Base-by-base conservation (phyloP, 2,329 filamentous ascomycete species). In the Diaporthe sp. region DNA sequence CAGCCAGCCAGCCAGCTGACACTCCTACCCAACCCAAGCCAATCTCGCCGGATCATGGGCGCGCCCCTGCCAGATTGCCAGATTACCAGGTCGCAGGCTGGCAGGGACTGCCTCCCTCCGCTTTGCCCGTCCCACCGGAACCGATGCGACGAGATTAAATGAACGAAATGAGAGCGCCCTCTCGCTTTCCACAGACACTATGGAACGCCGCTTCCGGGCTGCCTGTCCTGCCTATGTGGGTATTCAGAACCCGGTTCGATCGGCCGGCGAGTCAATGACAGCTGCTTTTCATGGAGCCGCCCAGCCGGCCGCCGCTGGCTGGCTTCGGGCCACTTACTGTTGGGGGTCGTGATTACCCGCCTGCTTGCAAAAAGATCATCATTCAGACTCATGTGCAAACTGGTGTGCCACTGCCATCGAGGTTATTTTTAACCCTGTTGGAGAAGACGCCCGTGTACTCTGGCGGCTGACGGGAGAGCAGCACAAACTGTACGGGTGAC, bases 241-340 rank as follows among this genome's bases (percentile, higher is more conserved):
- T 68, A 53, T 25, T 13, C n/a, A 53, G n/a, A 68, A 39, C 65
- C 65, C 34, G 34, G 65, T 12, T 39, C 31, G 65, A 68, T 53
- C 65, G 46, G 65, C 19, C 65, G 46, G 31, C 65, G 65, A 55
- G 65, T 69, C 65, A 69, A 69, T 55, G 65, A 69, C 46, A 55
- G 65, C 46, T 55, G 46, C 65, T 68, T 22, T 4, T 19, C 65
- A 46, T 31, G 59, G 59, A 65, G 59, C 59, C 39, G 59, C 39
- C 42, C 59, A 65, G n/a, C 59, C 59, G 59, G n/a, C 39, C 37
- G 59, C 59, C n/a, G 58, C 58, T 62, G 58, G 58, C 58, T 62
- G 58, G 61, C 44, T 67, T 17, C 10, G 22, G 31, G 44, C 62
- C 37, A 8, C 13, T 31, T 13, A 34, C 57, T 59, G 4, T 37